Conservation (phyloP, 2,329 filamentous ascomycete species). For the Pseudogymnoascus sp. region DNA sequence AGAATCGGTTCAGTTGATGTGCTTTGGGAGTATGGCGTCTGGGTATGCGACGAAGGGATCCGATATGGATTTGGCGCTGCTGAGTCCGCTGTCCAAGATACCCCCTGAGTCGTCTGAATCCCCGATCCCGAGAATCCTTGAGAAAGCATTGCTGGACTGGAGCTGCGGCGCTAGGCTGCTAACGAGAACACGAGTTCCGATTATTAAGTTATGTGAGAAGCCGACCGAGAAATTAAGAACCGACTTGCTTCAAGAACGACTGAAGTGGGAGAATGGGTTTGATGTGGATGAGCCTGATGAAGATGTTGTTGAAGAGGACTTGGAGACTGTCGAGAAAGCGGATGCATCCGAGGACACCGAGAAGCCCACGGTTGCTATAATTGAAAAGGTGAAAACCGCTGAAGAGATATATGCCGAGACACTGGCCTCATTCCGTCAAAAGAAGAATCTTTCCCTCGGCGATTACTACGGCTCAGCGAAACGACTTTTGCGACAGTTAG, state of each 20-base stretch:
- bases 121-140: conserved; percentile 63
- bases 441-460: conserved; percentile 20
- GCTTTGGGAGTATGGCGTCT: conserved; percentile 74
- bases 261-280: conserved; percentile 60
- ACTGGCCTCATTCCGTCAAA: conserved; percentile 22
- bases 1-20: conserved; percentile 57
- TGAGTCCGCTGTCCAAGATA: conserved; percentile 52
- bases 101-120: conserved; percentile 47
- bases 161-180: conserved; percentile 71
- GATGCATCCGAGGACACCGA: not conserved
- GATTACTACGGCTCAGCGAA: conserved; percentile 26
- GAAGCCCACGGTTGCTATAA: not conserved
- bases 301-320: conserved; percentile 28
- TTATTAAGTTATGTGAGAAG: conserved; percentile 75
- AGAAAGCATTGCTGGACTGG: conserved; percentile 62
- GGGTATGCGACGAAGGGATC: conserved; percentile 83
- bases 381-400: not conserved
- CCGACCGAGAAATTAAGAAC: conserved; percentile 52
- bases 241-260: conserved; percentile 55
- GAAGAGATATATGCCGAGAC: conserved; percentile 7
- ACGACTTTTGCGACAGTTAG: conserved; percentile 22
- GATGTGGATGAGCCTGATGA: conserved; percentile 31
- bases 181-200: conserved; percentile 71
- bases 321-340: not conserved
- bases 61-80: conserved; percentile 79